Evolutionary conservation across 2,329 filamentous ascomycete genomes (phyloP), one percentile per base, ranked within the genome.

Genomic region (Chlorencoelia australis): DNA sequence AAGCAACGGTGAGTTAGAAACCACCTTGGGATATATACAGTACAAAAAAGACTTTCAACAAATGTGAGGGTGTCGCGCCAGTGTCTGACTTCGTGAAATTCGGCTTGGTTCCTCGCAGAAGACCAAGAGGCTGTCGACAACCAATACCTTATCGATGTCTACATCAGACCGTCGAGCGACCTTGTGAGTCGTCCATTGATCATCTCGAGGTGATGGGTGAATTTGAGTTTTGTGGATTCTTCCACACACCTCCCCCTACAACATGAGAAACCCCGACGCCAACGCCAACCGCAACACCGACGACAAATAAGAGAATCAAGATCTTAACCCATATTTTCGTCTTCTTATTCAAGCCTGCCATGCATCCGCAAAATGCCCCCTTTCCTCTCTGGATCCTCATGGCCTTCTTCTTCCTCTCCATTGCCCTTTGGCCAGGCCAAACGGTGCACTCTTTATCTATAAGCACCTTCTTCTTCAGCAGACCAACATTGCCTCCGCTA

Each of bases 201-300:
- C n/a, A n/a, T n/a, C n/a, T n/a, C n/a, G n/a, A n/a, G n/a, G n/a
- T n/a, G n/a, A n/a, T n/a, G n/a, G n/a, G n/a, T n/a, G n/a, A n/a
- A 39, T 53, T 44, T n/a, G 43, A 35, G 13, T 28, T 32, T 14
- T 35, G 18, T 17, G 50, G 42, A 32, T 52, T 64, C 57, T 61
- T 57, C 73, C 73, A 78, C 45, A 77, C 71, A 11, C 65, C 64
- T n/a, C 73, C 73, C 9, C 69, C 67, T 1, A 77, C 60, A 3
- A 71, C 66, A 55, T 73, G 77, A 63, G 71, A 76, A 46, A 79
- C 63, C 32, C 74, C 74, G 30, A 79, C 63, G 15, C 74, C 74
- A 15, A 79, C 52, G 28, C 63, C 69, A 7, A 76, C 64, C 10
- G 68, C 71, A 33, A 69, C 54, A 33, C 70, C 70, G 4, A 76